A percentile compares a stretch with the other conserved stretches of the same genome.
phyloP scores from a whole-genome alignment of 2,329 filamentous ascomycete genomes.

The Paraconiothyrium brasiliense region DNA sequence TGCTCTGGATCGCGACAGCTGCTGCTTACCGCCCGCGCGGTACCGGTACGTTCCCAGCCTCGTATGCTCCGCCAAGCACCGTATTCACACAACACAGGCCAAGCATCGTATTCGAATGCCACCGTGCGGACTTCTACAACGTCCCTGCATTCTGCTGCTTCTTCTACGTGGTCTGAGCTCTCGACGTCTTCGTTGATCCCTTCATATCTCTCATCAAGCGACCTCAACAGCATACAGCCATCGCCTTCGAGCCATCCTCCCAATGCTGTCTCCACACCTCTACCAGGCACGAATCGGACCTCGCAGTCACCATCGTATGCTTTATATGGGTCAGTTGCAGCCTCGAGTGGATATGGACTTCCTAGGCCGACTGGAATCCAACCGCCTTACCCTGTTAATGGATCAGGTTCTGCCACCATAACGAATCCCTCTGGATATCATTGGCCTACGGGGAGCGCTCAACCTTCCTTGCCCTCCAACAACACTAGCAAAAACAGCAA shows the following conservation, averaged over 20 bases:
- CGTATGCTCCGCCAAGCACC: conserved; percentile 40
- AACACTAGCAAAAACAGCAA: conserved; percentile 14
- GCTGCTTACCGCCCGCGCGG: conserved; percentile 32
- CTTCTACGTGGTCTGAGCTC: conserved; percentile 13
- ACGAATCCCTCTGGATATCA: conserved; percentile 7
- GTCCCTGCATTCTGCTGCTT: conserved; percentile 18
- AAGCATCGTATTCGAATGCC: conserved; percentile 40
- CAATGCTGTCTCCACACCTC: not conserved
- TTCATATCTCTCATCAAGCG: not conserved
- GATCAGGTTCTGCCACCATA: conserved; percentile 8
- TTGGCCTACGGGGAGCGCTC: conserved; percentile 1
- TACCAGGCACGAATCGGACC: not conserved
- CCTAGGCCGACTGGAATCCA: conserved; percentile 20
- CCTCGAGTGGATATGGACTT: conserved; percentile 20
- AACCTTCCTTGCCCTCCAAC: conserved; percentile 20
- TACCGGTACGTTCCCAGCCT: conserved; percentile 31
- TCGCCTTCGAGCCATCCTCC: not conserved
- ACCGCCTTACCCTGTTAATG: conserved; percentile 9
- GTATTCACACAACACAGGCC: conserved; percentile 39
- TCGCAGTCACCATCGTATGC: conserved; percentile 9
- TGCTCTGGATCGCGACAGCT: conserved; percentile 30
- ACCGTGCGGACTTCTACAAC: conserved; percentile 25
- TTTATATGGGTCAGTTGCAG: conserved; percentile 8
- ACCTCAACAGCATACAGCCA: not conserved
- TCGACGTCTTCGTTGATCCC: conserved; percentile 13